A percentile compares a stretch with the other conserved stretches of the same genome.
Conservation (phyloP, 163 green algal genomes). For the Scenedesmus sp. region DNA sequence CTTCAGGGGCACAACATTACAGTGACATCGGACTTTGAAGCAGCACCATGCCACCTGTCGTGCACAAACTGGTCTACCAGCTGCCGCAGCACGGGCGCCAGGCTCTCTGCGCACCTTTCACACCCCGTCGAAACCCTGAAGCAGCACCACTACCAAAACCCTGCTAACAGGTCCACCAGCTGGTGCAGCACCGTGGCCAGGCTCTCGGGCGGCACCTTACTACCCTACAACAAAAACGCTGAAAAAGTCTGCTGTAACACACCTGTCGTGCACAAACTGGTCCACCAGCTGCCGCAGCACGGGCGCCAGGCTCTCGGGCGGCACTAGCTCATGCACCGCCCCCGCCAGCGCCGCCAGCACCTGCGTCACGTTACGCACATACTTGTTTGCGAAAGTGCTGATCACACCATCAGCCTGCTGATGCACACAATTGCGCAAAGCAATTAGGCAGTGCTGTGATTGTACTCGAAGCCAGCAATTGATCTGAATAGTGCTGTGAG, state of each 20-base stretch:
- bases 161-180: too few relatives aligned
- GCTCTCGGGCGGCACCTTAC: conserved; percentile 92
- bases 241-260: background rate
- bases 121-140: too few relatives aligned
- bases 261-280: conserved; percentile 96
- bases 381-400: too few relatives aligned
- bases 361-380: conserved; percentile 78
- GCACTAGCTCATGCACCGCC: conserved; percentile 91
- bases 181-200: too few relatives aligned
- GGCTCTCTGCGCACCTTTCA: background rate
- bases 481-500: too few relatives aligned
- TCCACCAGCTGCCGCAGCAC: conserved; percentile 95
- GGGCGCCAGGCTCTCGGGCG: conserved; percentile 90
- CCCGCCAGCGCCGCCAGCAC: conserved; percentile 85
- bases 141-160: too few relatives aligned
- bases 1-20: background rate
- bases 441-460: too few relatives aligned
- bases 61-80: conserved; percentile 97
- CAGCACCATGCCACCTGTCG: conserved; percentile 73
- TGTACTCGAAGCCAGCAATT: too few relatives aligned
- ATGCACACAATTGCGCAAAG: too few relatives aligned
- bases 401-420: too few relatives aligned
- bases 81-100: conserved; percentile 92
- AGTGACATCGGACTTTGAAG: background rate
- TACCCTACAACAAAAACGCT: too few relatives aligned